These are phyloP conservation scores for Ustilago trichophora DNA, from an alignment of 1,284 basidiomycete species.

Conservation along the genomic window DNA sequence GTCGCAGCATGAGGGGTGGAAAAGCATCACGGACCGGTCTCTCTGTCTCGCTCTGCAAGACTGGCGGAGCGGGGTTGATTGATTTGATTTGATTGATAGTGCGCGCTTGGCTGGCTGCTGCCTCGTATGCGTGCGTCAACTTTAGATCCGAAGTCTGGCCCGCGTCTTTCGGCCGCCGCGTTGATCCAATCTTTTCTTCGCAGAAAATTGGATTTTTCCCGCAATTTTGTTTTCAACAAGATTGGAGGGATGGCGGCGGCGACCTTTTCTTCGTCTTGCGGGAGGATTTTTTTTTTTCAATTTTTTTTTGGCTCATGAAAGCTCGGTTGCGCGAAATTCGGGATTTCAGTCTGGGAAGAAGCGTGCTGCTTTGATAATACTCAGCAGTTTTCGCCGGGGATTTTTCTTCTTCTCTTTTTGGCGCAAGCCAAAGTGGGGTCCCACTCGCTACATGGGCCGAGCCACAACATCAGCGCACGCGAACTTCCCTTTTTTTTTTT, in stretches of 20 bases:
- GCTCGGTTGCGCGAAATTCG: constrained; percentile 15
- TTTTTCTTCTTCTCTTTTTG: too few species aligned
- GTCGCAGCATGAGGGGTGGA: too few species aligned
- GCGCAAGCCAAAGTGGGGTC: too few species aligned
- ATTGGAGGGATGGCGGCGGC: constrained; percentile 1
- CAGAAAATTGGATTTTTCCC: not conserved
- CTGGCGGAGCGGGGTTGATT: too few species aligned
- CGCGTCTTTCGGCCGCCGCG: constrained; percentile 1
- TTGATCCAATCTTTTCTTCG: not conserved
- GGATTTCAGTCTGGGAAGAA: too few species aligned
- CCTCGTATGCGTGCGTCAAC: constrained; percentile 20
- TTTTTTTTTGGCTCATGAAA: constrained; percentile 17
- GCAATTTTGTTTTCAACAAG: not conserved
- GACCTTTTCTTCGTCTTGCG: not conserved
- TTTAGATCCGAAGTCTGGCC: constrained; percentile 15
- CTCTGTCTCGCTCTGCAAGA: too few species aligned
- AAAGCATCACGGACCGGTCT: too few species aligned
- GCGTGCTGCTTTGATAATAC: constrained; percentile 35
- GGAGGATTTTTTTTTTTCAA: too few species aligned
- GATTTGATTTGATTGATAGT: not conserved
- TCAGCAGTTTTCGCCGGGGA: too few species aligned
- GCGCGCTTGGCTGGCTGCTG: too few species aligned
- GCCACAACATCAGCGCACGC: not conserved
- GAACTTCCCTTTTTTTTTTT: too few species aligned
- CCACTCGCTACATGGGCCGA: too few species aligned